Base-by-base conservation (phyloP, 2,329 filamentous ascomycete genomes). In the Hirsutella minnesotensis region DNA sequence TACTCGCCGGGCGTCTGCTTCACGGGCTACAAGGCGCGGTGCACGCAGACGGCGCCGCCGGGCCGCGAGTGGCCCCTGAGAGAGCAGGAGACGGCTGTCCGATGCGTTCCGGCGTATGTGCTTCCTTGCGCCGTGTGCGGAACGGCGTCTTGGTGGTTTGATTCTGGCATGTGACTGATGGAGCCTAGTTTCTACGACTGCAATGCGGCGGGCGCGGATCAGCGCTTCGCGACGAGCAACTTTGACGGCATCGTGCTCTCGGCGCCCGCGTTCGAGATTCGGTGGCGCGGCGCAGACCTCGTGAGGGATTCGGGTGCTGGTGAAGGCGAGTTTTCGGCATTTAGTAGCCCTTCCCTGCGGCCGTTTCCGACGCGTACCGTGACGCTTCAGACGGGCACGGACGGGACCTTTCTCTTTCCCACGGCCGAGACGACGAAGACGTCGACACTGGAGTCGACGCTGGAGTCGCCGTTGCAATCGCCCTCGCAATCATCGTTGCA, bases 1-100 rank as follows among this genome's bases (percentile, higher is more conserved):
- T 58, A 56, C 44, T 60, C 56, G 7, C 56, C 57, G 3, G 57
- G 56, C 9, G 44, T 51, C 13, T 60, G 56, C 46, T 57, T 57
- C 38, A 36, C 42, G 5, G 56, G 55, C 15, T 59, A 60, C 37
- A 43, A 39, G 15, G 47, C 55, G 9, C 45, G 42, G 38, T 58
- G 57, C 44, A 53, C 51, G 18, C 51, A 54, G 40, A 54, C 52
- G 5, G 38, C 35, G 5, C 44, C 38, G 12, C 41, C 45, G 8
- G 44, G 39, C 5, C 44, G 48, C 18, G 45, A 45, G 12, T 56
- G 51, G 45, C 49, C 54, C 2, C 38, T 58, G 2, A 39, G 35
- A 3, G 20, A 41, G 2, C 54, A 47, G 13, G 55, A 59, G 44
- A 59, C 56, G 1, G 54, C 46, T 1, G 57, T 54, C 8, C 46